Conservation (phyloP, 345 rosid genomes). For the Citrus medica region DNA sequence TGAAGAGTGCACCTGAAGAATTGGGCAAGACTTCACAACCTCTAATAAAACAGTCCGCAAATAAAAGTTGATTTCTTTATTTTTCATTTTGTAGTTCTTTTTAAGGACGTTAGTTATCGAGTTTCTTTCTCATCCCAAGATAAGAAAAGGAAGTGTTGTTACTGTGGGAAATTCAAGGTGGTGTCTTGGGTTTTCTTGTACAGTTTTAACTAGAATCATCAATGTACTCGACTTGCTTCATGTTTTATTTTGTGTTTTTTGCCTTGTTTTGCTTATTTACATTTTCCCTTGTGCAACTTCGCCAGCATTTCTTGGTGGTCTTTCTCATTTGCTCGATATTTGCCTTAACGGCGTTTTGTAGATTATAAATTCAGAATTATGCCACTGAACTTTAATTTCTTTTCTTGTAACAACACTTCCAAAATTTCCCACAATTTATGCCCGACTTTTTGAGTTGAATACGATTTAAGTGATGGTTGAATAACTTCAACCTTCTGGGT, state of each 20-base stretch:
- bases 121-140: slow-evolving; percentile 23
- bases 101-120: slow-evolving; percentile 15
- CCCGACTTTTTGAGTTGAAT: neutral
- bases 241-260: neutral
- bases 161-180: neutral
- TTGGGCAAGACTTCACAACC: slow-evolving; percentile 94
- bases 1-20: slow-evolving; percentile 84
- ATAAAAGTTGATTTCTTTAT: slow-evolving; percentile 34
- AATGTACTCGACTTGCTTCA: slow-evolving; percentile 27
- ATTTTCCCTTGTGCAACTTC: neutral
- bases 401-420: neutral
- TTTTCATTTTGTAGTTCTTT: slow-evolving; percentile 4
- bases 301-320: slow-evolving; percentile 2
- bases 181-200: slow-evolving; percentile 39
- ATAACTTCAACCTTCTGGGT: neutral
- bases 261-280: neutral
- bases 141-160: neutral
- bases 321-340: neutral
- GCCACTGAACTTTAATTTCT: neutral
- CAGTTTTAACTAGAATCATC: slow-evolving; percentile 38
- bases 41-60: slow-evolving; percentile 74
- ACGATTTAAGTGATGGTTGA: neutral
- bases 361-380: neutral
- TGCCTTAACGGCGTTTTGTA: neutral
- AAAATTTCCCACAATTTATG: neutral